Conservation (phyloP, 306 rosid genomes). For the Senna tora region DNA sequence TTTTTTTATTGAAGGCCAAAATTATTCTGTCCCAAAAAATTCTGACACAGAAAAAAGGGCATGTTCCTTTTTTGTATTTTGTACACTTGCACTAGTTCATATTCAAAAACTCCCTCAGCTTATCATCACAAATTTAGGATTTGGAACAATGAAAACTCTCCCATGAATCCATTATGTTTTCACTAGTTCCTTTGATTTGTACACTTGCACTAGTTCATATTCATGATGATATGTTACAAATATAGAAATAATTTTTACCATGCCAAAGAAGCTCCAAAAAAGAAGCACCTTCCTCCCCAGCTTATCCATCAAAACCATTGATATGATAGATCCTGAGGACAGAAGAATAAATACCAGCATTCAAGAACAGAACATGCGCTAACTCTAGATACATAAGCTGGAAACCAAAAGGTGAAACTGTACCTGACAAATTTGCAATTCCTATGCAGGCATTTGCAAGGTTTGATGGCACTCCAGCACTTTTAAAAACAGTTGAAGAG, state of each 20-base stretch:
- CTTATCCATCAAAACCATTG: constrained; percentile 91
- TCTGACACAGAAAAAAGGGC: not conserved
- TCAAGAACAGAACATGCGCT: constrained; percentile 36
- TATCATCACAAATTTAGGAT: constrained; percentile 13
- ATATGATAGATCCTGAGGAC: constrained; percentile 75
- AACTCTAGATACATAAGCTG: constrained; percentile 20
- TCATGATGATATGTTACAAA: constrained; percentile 18
- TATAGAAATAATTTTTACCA: constrained; percentile 59
- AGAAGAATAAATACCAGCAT: constrained; percentile 30
- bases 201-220: too few species aligned
- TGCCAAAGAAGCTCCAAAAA: constrained; percentile 92
- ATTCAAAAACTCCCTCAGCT: constrained; percentile 20
- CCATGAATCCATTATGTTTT: not conserved
- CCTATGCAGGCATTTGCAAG: constrained; percentile 88
- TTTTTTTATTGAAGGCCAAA: constrained; percentile 6
- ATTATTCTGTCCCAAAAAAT: constrained; percentile 23
- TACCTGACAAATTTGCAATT: constrained; percentile 82
- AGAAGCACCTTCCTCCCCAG: constrained; percentile 91
- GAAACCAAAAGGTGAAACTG: constrained; percentile 26
- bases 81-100: constrained; percentile 21
- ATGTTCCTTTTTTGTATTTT: constrained; percentile 11
- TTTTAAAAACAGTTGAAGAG: constrained; percentile 96
- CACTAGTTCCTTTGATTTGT: too few species aligned
- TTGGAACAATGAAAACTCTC: constrained; percentile 9
- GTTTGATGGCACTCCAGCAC: constrained; percentile 89